Conservation (phyloP, 495 filamentous ascomycete species). For the Oleoguttula mirabilis region DNA sequence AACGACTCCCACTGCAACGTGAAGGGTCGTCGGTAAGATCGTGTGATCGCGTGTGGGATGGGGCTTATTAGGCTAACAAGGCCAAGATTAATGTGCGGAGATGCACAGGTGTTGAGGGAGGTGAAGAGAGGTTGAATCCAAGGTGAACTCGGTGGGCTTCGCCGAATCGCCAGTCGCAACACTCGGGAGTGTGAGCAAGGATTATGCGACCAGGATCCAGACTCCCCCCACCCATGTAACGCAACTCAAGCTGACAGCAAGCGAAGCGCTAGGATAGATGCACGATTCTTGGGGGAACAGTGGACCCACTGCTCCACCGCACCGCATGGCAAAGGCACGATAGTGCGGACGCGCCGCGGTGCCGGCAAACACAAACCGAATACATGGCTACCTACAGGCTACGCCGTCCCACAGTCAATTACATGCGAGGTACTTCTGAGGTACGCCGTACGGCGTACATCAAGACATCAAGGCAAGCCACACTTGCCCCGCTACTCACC, state of each 20-base stretch:
- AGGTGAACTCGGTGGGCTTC: slow-evolving; percentile 2
- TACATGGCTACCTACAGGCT: too few species aligned
- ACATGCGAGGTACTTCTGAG: neutral
- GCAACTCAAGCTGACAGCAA: neutral
- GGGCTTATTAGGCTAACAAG: neutral
- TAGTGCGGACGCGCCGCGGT: neutral
- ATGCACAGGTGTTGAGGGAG: neutral
- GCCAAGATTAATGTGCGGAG: neutral
- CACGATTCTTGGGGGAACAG: neutral
- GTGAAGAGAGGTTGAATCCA: slow-evolving; percentile 3
- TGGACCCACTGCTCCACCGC: neutral
- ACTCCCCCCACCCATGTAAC: neutral
- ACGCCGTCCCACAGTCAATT: too few species aligned
- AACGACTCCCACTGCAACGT: too few species aligned
- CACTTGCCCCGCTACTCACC: neutral
- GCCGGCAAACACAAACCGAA: neutral
- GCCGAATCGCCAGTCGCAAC: neutral
- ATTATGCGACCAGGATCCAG: neutral
- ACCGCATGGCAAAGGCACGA: neutral
- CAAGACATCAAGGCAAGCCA: neutral
- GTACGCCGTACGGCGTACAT: neutral
- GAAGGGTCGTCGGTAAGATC: too few species aligned
- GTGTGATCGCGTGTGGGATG: too few species aligned
- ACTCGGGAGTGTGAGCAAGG: too few species aligned
- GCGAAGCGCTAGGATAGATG: neutral